Evolutionary conservation across 192 early-diverging fungal genomes (phyloP), one percentile per base, ranked within the genome.

Genomic region (Funneliformis mosseae): DNA sequence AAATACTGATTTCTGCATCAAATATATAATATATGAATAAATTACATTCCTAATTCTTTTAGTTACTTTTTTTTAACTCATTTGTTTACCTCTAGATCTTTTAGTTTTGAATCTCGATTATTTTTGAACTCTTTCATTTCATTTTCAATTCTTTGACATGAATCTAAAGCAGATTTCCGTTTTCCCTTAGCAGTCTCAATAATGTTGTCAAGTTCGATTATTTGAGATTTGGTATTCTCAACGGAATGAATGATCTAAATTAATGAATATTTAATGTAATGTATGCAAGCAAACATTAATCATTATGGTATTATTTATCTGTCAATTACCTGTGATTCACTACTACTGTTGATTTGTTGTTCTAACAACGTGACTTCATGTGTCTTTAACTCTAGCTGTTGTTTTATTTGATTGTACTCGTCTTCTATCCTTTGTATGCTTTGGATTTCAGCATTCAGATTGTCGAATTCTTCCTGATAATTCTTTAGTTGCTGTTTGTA

Each of bases 61-160:
- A 78, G 18, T 11, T 38, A 16, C 39, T 59, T 55, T 3, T 4
- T 55, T 27, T 43, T 46, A 46, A 27, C 27, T 62, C 25, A 7
- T 38, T 18, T 18, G 70, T 74, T 81, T 83, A 91, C 90, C 67
- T 91, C 89, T 33, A 99, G 88, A 63, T 95, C 91, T 78, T 95
- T 90, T 41, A 99, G 81, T 85, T 98, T 99, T 16, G 90, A 90
- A 46, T 96, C 95, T 80, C 95, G 95, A 83, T 99, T 92, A 45
- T 87, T 87, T 70, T 93, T 91, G 62, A 97, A 96, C 81, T 97
- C 96, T 28, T 88, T 86, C 95, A 98, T 98, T 82, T 99, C 97
- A 50, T 84, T 79, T 78, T 95, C 94, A 64, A 97, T 93, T 43
- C 88, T 85, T 66, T 88, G 78, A 23, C 88, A 89, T 14, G 91